Conservation (phyloP, 2,329 filamentous ascomycete genomes). For the Huntiella moniliformis region DNA sequence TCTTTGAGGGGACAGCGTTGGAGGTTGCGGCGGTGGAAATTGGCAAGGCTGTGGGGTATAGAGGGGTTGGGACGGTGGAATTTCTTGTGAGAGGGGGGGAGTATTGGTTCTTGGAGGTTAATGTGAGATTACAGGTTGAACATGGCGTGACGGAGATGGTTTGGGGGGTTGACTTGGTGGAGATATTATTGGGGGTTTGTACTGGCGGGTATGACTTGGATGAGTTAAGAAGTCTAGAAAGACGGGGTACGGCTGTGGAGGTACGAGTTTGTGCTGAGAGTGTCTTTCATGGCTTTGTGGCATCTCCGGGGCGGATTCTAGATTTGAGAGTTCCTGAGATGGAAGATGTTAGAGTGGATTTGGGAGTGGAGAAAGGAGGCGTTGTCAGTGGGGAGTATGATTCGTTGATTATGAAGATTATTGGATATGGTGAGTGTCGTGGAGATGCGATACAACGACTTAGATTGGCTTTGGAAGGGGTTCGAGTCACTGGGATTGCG, state of each 20-base stretch:
- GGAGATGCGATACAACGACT: constrained; percentile 45
- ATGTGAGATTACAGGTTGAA: constrained; percentile 27
- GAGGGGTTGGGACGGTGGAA: constrained; percentile 23
- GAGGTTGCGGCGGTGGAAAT: constrained; percentile 17
- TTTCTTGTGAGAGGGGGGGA: constrained; percentile 19
- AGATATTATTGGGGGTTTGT: constrained; percentile 16
- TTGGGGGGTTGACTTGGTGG: constrained; percentile 22
- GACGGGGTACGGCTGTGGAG: constrained; percentile 50
- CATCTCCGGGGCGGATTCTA: constrained; percentile 45
- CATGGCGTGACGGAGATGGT: constrained; percentile 24
- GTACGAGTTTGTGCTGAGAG: constrained; percentile 58
- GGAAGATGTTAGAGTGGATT: constrained; percentile 42
- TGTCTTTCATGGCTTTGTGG: constrained; percentile 44
- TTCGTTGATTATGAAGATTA: constrained; percentile 59
- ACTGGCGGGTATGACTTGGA: constrained; percentile 27
- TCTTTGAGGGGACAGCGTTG: constrained; percentile 18
- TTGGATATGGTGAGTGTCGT: constrained; percentile 41
- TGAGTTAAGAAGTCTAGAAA: constrained; percentile 6
- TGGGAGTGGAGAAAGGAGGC: constrained; percentile 50
- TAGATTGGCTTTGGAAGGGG: constrained; percentile 36
- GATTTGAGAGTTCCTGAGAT: constrained; percentile 37
- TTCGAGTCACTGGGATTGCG: constrained; percentile 17
- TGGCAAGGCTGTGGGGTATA: constrained; percentile 18
- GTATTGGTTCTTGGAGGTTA: constrained; percentile 28
- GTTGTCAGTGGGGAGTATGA: constrained; percentile 59